Base-by-base conservation (phyloP, 306 rosid species). In the Fragaria iinumae region DNA sequence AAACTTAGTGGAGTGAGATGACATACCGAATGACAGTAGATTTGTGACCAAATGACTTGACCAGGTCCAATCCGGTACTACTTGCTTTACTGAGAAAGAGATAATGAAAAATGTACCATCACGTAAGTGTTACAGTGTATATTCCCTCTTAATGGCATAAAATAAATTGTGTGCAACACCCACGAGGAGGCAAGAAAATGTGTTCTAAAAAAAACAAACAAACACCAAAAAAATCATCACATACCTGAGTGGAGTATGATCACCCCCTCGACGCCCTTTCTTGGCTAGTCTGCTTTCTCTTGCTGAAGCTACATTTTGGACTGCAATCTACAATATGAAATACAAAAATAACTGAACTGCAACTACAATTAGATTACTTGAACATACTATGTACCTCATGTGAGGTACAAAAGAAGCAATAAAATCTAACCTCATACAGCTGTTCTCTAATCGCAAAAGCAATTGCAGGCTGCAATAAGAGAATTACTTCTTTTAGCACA, bases 271-370 rank as follows among this genome's bases (percentile, higher is more conserved):
- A 27, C 97, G 92, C 29, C 93, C 92, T 86, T 95, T 95, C 88
- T 95, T 95, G 87, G 85, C 93, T 87, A 92, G 65, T 84, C 97
- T 89, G 88, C 89, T 92, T 87, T 92, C 99, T 84, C 97, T 91
- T 67, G 89, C 89, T 20, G 97, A 92, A 77, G 89, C 93, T 77
- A 92, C 97, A 43, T 91, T 96, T 75, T 92, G 99, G 75, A 87
- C 84, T 74, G 92, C 97, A 86, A 89, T 88, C 97, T 95, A 79
- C 57, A 80, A 83, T 49, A 78, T 50, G 66, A 38, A 81, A 69
- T 57, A 78, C 29, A 63, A 20, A 49, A 71, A 60, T 21, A 75
- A 71, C 48, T 4, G 56, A 72, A 52, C 66, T n/a, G 34, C 36
- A n/a, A 20, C 36, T 13, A 20, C 55, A 53, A 20, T 74, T 59